These are phyloP conservation scores for Globisporangium canariense DNA, from an alignment of 352 stramenopile genomes.

Conservation along the genomic window DNA sequence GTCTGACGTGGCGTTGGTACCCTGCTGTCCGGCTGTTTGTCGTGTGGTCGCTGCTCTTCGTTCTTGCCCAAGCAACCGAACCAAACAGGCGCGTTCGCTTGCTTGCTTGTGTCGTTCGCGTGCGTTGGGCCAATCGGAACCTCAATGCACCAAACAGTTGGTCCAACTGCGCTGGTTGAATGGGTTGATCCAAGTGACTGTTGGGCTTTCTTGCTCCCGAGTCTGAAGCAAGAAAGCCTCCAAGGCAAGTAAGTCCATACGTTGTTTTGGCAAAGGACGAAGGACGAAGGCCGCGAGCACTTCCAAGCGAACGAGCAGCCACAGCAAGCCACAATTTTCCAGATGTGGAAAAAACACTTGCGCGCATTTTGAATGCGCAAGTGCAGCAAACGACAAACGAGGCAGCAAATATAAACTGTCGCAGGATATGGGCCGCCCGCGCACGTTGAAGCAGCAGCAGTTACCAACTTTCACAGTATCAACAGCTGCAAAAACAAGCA, in stretches of 20 bases:
- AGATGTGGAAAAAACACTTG: not conserved
- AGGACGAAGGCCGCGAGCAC: too few relatives aligned
- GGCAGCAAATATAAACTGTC: not conserved
- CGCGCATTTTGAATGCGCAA: not conserved
- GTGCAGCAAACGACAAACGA: not conserved
- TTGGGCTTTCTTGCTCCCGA: not conserved
- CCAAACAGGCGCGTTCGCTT: not conserved
- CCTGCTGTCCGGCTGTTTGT: too few relatives aligned
- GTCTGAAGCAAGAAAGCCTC: not conserved
- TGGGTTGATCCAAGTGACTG: not conserved
- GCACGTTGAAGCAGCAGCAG: not conserved
- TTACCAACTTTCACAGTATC: not conserved
- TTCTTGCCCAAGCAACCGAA: not conserved
- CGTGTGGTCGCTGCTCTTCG: too few relatives aligned
- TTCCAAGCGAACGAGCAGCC: not conserved
- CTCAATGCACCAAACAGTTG: not conserved
- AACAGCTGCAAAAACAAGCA: too few relatives aligned
- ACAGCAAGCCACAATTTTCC: not conserved
- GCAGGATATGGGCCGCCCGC: not conserved
- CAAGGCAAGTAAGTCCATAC: too few relatives aligned
- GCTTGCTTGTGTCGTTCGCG: not conserved
- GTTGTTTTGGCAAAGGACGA: too few relatives aligned
- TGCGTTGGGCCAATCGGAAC: constrained; percentile 1
- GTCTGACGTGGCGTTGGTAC: too few relatives aligned
- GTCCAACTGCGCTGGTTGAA: not conserved